Conservation (phyloP, 345 rosid genomes). For the Pseudoturritis turrita region DNA sequence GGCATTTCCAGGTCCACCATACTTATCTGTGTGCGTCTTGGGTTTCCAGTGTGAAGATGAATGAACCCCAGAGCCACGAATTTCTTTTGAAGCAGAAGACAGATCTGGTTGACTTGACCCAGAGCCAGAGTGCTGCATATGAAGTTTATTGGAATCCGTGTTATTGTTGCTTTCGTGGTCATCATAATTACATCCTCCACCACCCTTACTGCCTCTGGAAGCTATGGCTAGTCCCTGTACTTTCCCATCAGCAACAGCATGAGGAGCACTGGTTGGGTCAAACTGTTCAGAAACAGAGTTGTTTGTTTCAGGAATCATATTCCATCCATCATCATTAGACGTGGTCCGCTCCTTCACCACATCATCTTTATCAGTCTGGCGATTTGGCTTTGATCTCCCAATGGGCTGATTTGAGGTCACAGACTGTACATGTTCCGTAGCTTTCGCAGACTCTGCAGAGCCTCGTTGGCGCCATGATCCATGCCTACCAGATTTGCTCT, state of each 20-base stretch:
- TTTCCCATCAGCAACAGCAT: no score
- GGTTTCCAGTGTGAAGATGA: not conserved
- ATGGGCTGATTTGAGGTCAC: slow-evolving; percentile 28
- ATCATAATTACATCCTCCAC: slow-evolving; percentile 33
- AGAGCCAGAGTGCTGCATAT: slow-evolving; percentile 26
- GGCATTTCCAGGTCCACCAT: slow-evolving; percentile 31
- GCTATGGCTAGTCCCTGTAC: slow-evolving; percentile 13
- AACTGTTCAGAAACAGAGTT: no score
- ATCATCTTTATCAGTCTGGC: slow-evolving; percentile 29
- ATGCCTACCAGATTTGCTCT: slow-evolving; percentile 41
- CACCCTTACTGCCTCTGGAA: slow-evolving; percentile 40
- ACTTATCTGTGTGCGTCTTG: slow-evolving; percentile 29
- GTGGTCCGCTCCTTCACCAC: not conserved
- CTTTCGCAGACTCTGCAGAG: slow-evolving; percentile 33
- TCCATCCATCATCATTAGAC: no score
- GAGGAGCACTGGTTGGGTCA: no score
- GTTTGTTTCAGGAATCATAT: no score
- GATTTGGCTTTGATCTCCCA: slow-evolving; percentile 21
- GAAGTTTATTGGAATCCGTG: slow-evolving; percentile 32
- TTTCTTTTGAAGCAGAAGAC: slow-evolving; percentile 44
- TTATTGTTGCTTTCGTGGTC: slow-evolving; percentile 43
- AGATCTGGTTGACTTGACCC: slow-evolving; percentile 36
- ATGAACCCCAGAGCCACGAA: slow-evolving; percentile 40
- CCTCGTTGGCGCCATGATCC: slow-evolving; percentile 64
- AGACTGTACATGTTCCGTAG: slow-evolving; percentile 24